Evolutionary conservation across 139 green algal genomes (phyloP).

Genomic region (Eudorina sp.): DNA sequence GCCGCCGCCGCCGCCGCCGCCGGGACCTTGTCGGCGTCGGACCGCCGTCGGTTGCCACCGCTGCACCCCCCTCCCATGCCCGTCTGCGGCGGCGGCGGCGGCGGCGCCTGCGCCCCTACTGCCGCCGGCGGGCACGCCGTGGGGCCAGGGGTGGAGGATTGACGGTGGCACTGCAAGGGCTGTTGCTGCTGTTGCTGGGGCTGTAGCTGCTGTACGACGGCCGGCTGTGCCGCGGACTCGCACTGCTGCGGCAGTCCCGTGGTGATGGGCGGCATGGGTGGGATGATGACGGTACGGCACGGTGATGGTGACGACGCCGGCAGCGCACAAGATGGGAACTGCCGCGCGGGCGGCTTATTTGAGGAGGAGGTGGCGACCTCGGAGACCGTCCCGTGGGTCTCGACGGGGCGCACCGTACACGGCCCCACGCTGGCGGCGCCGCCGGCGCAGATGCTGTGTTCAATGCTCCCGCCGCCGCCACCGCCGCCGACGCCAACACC

Average conservation of each 20-base stretch:
- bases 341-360: not conserved
- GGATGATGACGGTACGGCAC: not conserved
- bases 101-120: too few species aligned
- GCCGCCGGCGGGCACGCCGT: too few species aligned
- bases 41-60: too few species aligned
- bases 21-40: too few species aligned
- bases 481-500: not conserved
- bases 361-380: conserved; percentile 12
- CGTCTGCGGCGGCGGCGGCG: too few species aligned
- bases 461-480: not conserved
- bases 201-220: not conserved
- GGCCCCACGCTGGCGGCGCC: not conserved
- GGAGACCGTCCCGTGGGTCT: not conserved
- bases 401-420: not conserved
- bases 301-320: not conserved
- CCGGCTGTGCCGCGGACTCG: not conserved
- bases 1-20: too few species aligned
- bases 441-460: not conserved
- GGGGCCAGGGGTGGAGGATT: too few species aligned
- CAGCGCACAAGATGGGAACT: too few species aligned
- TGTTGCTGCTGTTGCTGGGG: not conserved
- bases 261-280: conserved; percentile 29
- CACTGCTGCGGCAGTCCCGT: conserved; percentile 20
- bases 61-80: too few species aligned
- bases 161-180: not conserved